Evolutionary conservation across 768 basidiomycete genomes (phyloP).

Genomic region (Calvatia gigantea): DNA sequence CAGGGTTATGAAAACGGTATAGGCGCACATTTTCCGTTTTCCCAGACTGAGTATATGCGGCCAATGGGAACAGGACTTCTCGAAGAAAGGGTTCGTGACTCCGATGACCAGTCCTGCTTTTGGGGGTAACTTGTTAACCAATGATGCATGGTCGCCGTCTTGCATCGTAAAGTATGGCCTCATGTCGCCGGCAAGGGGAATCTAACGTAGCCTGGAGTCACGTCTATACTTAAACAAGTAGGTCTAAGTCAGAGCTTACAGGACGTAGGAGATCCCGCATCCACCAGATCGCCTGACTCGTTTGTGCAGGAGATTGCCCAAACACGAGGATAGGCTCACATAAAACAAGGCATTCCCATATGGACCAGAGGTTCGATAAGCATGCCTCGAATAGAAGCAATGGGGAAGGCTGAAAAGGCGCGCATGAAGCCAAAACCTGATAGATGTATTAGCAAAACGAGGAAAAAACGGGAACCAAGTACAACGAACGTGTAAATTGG

Average conservation of each 20-base stretch:
- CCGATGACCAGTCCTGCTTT: conserved; percentile 75
- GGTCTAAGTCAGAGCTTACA: conserved; percentile 32
- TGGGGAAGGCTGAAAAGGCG: conserved; percentile 56
- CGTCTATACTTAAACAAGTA: neutral
- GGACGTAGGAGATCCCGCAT: conserved; percentile 84
- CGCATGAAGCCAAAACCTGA: conserved; percentile 67
- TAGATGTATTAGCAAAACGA: neutral
- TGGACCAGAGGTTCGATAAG: conserved; percentile 69
- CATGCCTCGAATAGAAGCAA: conserved; percentile 61
- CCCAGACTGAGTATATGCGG: conserved; percentile 79
- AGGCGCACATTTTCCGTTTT: conserved; percentile 38
- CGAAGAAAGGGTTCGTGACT: conserved; percentile 87
- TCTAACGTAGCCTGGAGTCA: conserved; percentile 35
- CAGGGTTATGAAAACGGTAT: neutral
- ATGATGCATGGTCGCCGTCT: conserved; percentile 70
- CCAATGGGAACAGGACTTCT: conserved; percentile 79
- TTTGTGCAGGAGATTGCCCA: conserved; percentile 72
- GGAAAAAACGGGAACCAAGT: neutral
- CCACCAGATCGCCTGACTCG: conserved; percentile 92
- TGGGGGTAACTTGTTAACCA: conserved; percentile 84
- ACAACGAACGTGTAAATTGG: conserved; percentile 7
- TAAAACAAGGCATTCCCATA: conserved; percentile 92
- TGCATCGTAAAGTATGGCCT: conserved; percentile 97
- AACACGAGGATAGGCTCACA: conserved; percentile 89
- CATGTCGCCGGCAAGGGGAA: conserved; percentile 81